Percentiles rank a stretch among this genome's conserved stretches.
Evolutionary conservation across 1,284 basidiomycete species (phyloP).

Genomic region (Schizophyllum amplum): DNA sequence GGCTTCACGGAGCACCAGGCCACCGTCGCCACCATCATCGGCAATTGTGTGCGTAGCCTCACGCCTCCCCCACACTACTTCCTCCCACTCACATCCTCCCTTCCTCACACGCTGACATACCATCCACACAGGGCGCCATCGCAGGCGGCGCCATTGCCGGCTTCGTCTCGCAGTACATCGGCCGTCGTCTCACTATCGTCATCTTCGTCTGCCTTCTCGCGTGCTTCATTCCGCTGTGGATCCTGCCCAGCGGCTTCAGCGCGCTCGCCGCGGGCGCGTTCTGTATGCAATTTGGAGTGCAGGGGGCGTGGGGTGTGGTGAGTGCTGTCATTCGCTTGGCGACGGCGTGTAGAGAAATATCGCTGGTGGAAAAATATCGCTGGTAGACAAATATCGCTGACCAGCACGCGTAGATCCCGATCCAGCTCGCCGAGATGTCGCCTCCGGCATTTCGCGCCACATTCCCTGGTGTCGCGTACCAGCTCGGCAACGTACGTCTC

Average conservation of each 20-base stretch:
- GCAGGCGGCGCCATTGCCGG: constrained; percentile 77
- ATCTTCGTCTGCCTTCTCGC: constrained; percentile 33
- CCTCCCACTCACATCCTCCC: not conserved
- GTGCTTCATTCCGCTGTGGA: constrained; percentile 81
- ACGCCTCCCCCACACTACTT: no score
- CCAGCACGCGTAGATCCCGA: constrained; percentile 43
- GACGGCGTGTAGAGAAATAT: no score
- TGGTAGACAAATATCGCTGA: no score
- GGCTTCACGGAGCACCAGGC: constrained; percentile 51
- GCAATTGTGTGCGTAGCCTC: constrained; percentile 53
- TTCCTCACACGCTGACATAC: not conserved
- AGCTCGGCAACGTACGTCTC: constrained; percentile 52
- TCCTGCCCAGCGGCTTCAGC: constrained; percentile 62
- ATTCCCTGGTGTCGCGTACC: constrained; percentile 90
- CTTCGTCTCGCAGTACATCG: constrained; percentile 74
- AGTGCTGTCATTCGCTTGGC: not conserved
- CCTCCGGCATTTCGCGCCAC: constrained; percentile 91
- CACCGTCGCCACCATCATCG: constrained; percentile 86
- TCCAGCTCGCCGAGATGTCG: constrained; percentile 85
- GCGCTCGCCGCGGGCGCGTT: constrained; percentile 73
- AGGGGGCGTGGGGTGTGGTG: constrained; percentile 74
- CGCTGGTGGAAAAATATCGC: no score
- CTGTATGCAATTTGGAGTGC: constrained; percentile 81
- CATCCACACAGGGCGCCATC: constrained; percentile 16
- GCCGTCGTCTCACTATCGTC: constrained; percentile 83